phyloP scores from a whole-genome alignment of 2,329 filamentous ascomycete genomes.

The Cucurbitaria berberidis region DNA sequence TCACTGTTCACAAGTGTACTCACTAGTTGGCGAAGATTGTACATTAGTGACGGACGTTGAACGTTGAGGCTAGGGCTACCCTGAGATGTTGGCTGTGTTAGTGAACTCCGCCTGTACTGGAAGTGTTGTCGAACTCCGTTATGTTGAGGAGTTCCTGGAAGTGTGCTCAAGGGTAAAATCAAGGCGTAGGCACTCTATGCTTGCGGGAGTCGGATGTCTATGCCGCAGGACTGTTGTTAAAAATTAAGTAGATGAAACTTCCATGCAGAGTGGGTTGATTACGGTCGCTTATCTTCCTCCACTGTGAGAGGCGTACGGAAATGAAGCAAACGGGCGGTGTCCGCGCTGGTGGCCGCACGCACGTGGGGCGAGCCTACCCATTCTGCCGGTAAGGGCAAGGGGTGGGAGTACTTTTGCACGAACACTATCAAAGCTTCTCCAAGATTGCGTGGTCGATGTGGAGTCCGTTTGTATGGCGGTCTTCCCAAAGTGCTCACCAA shows the following conservation, averaged over 20 bases:
- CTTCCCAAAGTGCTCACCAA: neutral
- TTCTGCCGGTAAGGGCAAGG: slow-evolving; percentile 1
- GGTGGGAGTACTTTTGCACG: neutral
- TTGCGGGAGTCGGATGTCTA: neutral
- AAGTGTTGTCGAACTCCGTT: neutral
- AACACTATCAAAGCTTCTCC: neutral
- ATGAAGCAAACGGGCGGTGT: neutral
- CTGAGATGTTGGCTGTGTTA: neutral
- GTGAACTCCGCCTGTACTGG: neutral
- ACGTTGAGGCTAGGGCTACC: neutral
- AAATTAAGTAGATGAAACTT: neutral
- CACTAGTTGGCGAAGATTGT: neutral
- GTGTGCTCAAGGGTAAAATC: too few relatives aligned
- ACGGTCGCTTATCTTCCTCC: neutral
- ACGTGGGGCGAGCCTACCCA: slow-evolving; percentile 3
- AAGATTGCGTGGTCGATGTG: neutral
- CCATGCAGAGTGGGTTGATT: neutral
- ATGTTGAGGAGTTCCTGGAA: neutral
- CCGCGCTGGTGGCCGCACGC: slow-evolving; percentile 1
- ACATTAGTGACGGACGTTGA: neutral
- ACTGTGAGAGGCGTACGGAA: neutral
- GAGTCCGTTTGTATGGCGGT: neutral
- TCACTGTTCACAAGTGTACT: too few relatives aligned
- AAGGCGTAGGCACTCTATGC: neutral
- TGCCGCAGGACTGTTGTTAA: neutral